phyloP scores from a whole-genome alignment of 441 rosid species.

The Monsonia emarginata region DNA sequence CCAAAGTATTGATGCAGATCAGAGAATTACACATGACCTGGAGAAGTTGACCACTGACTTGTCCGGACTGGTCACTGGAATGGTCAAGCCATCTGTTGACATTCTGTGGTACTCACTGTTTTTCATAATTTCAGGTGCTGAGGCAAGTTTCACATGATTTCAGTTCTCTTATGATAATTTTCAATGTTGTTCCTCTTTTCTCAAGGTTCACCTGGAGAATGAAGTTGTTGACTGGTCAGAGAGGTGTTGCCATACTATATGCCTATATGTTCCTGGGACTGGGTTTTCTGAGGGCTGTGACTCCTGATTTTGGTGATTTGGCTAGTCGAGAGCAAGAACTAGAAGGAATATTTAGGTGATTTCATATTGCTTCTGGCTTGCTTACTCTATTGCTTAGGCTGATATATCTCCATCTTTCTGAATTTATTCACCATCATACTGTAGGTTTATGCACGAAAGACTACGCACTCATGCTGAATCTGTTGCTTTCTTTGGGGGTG shows the following conservation, averaged over 20 bases:
- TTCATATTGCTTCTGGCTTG: constrained; percentile 7
- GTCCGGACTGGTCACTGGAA: constrained; percentile 90
- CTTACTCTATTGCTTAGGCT: constrained; percentile 5
- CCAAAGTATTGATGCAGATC: constrained; percentile 88
- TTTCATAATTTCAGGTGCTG: constrained; percentile 1
- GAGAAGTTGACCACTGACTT: constrained; percentile 81
- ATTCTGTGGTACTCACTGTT: constrained; percentile 68
- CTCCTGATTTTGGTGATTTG: constrained; percentile 97
- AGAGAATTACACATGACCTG: constrained; percentile 89
- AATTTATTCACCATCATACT: constrained; percentile 15
- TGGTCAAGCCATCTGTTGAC: constrained; percentile 99
- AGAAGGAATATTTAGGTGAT: constrained; percentile 95
- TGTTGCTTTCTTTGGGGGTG: constrained; percentile 99
- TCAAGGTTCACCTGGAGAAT: constrained; percentile 99
- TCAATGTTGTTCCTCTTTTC: constrained; percentile 19
- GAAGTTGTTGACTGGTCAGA: constrained; percentile 91
- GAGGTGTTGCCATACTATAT: constrained; percentile 94
- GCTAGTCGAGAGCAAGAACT: constrained; percentile 79
- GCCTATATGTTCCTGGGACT: constrained; percentile 93
- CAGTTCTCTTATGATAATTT: constrained; percentile 13
- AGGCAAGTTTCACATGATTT: not conserved
- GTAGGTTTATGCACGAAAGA: constrained; percentile 99
- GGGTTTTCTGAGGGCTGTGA: constrained; percentile 80
- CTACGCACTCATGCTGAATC: constrained; percentile 95
- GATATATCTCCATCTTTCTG: constrained; percentile 1